Evolutionary conservation across 768 basidiomycete species (phyloP).

Genomic region (Boletus rubroflammeus): DNA sequence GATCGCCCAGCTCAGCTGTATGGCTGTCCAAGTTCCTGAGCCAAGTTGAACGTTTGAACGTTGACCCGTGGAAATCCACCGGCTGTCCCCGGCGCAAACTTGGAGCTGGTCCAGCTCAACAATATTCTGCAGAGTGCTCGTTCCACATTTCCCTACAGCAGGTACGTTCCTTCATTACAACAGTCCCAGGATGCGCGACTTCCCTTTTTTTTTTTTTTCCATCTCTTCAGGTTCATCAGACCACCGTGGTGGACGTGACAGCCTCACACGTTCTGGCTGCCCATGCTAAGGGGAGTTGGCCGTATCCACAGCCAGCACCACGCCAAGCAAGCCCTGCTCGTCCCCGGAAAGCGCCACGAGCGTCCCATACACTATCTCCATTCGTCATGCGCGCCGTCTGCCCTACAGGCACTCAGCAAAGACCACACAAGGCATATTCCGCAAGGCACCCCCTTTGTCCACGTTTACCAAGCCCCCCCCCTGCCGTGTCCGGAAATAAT

Average conservation of each 20-base stretch:
- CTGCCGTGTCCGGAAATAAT: neutral
- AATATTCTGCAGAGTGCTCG: neutral
- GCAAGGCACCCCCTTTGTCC: conserved; percentile 3
- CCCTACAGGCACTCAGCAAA: conserved; percentile 17
- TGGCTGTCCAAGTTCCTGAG: conserved; percentile 1
- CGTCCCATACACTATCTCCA: conserved; percentile 11
- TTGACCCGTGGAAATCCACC: conserved; percentile 11
- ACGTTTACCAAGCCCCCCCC: neutral
- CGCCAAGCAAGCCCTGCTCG: conserved; percentile 40
- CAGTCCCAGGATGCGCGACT: neutral
- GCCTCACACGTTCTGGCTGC: conserved; percentile 47
- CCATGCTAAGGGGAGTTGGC: conserved; percentile 69
- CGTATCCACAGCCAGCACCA: conserved; percentile 52
- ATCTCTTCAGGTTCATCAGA: conserved; percentile 18
- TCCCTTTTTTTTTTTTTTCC: conserved; percentile 2
- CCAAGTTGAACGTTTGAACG: too few relatives aligned
- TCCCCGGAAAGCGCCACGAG: conserved; percentile 15
- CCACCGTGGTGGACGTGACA: conserved; percentile 37
- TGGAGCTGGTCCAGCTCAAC: neutral
- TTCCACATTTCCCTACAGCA: conserved; percentile 2
- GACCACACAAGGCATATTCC: neutral
- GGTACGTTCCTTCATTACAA: neutral
- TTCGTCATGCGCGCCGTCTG: conserved; percentile 23
- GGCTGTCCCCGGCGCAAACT: conserved; percentile 14
- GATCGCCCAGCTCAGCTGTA: neutral